Evolutionary conservation across 164 flowering plant species (phyloP).

Genomic region (Piper betle): DNA sequence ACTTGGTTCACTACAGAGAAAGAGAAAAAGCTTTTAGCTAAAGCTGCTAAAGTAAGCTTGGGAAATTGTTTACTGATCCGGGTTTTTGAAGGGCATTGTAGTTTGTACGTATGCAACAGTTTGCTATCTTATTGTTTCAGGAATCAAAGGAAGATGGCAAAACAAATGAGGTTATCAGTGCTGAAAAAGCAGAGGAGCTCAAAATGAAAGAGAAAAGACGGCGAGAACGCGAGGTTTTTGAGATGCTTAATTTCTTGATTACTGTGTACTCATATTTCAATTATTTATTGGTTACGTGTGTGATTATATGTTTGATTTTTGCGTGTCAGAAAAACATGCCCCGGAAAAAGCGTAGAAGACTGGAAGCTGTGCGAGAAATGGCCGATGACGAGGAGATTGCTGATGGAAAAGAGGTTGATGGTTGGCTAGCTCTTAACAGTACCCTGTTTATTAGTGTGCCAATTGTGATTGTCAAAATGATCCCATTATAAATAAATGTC

Average conservation of each 20-base stretch:
- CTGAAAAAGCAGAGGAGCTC: constrained; percentile 66
- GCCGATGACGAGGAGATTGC: constrained; percentile 49
- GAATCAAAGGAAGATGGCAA: constrained; percentile 20
- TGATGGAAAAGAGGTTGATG: constrained; percentile 19
- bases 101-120: background rate
- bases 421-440: background rate
- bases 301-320: background rate
- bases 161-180: constrained; percentile 57
- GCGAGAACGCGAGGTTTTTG: constrained; percentile 26
- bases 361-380: constrained; percentile 84
- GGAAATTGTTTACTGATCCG: background rate
- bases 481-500: background rate
- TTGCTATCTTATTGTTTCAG: no score
- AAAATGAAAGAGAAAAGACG: constrained; percentile 79
- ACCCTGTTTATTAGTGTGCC: no score
- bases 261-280: background rate
- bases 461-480: background rate
- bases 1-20: constrained; percentile 87
- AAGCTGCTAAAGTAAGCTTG: constrained; percentile 51
- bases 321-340: constrained; percentile 67
- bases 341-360: constrained; percentile 70
- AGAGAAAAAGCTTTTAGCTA: constrained; percentile 62
- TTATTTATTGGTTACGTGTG: background rate
- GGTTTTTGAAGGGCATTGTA: background rate
- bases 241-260: background rate